phyloP scores from a whole-genome alignment of 768 basidiomycete genomes.

The Gloeopeniophorella convolvens region DNA sequence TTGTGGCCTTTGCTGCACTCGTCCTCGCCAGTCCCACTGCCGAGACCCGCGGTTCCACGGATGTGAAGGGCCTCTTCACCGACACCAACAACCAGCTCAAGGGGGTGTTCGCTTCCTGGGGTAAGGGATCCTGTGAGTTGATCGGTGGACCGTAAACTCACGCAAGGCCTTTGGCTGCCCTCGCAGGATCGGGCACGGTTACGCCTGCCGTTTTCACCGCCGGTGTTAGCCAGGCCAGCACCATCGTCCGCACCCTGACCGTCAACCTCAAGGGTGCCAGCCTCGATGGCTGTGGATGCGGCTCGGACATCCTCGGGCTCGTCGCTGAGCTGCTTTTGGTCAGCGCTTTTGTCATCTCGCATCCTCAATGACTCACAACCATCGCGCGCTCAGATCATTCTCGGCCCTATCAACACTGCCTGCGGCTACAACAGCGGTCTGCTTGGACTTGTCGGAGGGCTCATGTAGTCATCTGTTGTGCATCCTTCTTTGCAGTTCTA shows the following conservation, averaged over 20 bases:
- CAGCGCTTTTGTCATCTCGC: not conserved
- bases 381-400: not conserved
- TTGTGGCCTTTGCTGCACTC: constrained; percentile 2
- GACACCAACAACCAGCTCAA: not conserved
- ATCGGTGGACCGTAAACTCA: too few species aligned
- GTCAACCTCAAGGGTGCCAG: not conserved
- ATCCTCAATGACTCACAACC: not conserved
- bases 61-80: not conserved
- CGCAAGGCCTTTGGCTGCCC: not conserved
- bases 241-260: not conserved
- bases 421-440: not conserved
- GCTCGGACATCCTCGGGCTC: not conserved
- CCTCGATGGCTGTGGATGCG: constrained; percentile 6
- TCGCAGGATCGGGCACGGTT: not conserved
- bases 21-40: not conserved
- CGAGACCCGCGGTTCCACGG: not conserved
- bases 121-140: not conserved
- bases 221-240: not conserved
- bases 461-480: constrained; percentile 2
- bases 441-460: not conserved
- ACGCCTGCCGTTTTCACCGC: not conserved
- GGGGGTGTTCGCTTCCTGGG: not conserved
- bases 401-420: not conserved
- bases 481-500: not conserved
- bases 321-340: not conserved